These are phyloP conservation scores for Jimgerdemannia lactiflua DNA, from an alignment of 192 early-diverging fungal genomes.

Conservation along the genomic window DNA sequence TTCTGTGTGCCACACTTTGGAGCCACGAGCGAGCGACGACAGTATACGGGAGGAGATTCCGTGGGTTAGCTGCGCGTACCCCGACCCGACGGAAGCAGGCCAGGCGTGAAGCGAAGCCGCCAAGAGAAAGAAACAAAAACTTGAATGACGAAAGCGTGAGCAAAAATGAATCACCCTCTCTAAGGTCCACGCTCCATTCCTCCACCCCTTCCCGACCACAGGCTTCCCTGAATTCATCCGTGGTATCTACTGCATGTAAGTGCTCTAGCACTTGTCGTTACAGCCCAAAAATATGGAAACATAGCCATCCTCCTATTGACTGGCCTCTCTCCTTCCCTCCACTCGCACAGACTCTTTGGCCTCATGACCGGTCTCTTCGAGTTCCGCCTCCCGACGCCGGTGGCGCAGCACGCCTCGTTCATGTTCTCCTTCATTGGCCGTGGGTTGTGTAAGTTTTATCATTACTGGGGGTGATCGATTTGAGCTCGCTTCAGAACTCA, in stretches of 20 bases:
- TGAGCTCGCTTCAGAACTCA: not conserved
- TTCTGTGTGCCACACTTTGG: too few relatives aligned
- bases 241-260: conserved; percentile 24
- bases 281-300: not conserved
- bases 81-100: too few relatives aligned
- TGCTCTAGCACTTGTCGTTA: not conserved
- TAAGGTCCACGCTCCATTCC: too few relatives aligned
- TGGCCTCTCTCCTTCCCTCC: not conserved
- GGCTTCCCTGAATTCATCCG: conserved; percentile 31
- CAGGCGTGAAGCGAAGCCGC: too few relatives aligned
- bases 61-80: too few relatives aligned
- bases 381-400: conserved; percentile 18
- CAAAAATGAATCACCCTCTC: too few relatives aligned
- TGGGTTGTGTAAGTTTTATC: conserved; percentile 24
- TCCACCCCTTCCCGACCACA: too few relatives aligned
- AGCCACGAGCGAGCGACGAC: too few relatives aligned
- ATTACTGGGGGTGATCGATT: not conserved
- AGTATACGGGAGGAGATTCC: too few relatives aligned
- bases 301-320: not conserved
- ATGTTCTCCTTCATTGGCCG: conserved; percentile 39
- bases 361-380: conserved; percentile 24
- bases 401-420: conserved; percentile 28
- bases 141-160: too few relatives aligned
- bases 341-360: conserved; percentile 22
- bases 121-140: too few relatives aligned